These are phyloP conservation scores for Rubus idaeus DNA, from an alignment of 306 rosid genomes.

Conservation along the genomic window DNA sequence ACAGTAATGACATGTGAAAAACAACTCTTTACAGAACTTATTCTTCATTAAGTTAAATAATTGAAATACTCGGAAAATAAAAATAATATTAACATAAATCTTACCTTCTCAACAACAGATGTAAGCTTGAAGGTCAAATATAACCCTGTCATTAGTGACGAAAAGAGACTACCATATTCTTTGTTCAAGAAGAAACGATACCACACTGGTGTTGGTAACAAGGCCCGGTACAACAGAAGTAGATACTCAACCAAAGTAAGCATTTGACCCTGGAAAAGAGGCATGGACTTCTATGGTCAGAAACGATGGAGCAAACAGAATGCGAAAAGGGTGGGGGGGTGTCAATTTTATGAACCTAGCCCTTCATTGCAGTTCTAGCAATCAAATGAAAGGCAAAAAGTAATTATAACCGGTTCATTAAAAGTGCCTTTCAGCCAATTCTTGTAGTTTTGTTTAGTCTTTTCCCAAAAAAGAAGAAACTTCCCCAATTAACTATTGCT, in stretches of 20 bases:
- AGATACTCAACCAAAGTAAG: constrained; percentile 85
- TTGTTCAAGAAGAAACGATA: constrained; percentile 98
- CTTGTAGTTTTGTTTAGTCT: not conserved
- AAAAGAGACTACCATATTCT: constrained; percentile 95
- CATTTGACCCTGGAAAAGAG: constrained; percentile 80
- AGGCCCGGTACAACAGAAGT: constrained; percentile 86
- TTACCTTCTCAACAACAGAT: constrained; percentile 93
- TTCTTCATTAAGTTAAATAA: not conserved
- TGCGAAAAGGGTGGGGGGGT: not conserved
- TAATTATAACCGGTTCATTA: not conserved
- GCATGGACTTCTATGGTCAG: constrained; percentile 33
- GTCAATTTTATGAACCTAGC: constrained; percentile 9
- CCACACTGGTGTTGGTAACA: constrained; percentile 97
- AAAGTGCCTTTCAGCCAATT: constrained; percentile 16
- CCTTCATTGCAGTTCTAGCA: constrained; percentile 13
- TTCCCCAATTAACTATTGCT: constrained; percentile 11
- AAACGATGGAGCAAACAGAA: constrained; percentile 8
- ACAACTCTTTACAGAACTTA: constrained; percentile 1
- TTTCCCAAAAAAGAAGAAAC: constrained; percentile 10
- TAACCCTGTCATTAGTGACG: constrained; percentile 89
- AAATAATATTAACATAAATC: not conserved
- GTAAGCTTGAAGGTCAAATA: constrained; percentile 96
- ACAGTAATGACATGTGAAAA: not conserved
- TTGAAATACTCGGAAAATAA: not conserved
- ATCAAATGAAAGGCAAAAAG: constrained; percentile 4